Evolutionary conservation across 371 early-diverging fungal genomes (phyloP), one percentile per base, ranked within the genome.

Genomic region (Mucor indicus): DNA sequence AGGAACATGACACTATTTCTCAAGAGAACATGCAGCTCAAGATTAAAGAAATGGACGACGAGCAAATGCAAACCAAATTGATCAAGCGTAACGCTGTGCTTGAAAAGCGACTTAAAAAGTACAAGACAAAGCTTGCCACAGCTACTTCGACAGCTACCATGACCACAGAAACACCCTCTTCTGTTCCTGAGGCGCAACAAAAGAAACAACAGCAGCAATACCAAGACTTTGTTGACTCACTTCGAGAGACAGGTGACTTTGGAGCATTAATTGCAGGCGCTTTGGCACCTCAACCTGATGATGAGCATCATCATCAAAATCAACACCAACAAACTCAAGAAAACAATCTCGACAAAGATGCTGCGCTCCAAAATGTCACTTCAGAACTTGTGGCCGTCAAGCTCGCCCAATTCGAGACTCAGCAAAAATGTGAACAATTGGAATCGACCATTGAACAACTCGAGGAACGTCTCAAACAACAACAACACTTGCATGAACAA

Each of bases 1-100:
- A 70, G 48, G 83, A 83, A 22, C 75, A 81, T 37, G 58, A 70
- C 1, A 72, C 69, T 11, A 48, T 75, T 6, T 58, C 66, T 7
- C 69, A 78, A 40, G 62, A 64, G 12, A 58, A 79, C 16, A 77
- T 71, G 21, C 29, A 59, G 2, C 55, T 75, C 44, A 72, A 75
- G 40, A 68, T 79, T 69, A 69, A 64, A 21, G 74, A 77, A 49
- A 57, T 83, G 60, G 80, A 80, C 29, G 47, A 58, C 30, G 65
- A 74, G 25, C 54, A 54, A 4, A 64, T 63, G 6, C 66, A 66
- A n/a, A 30, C 36, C 16, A 62, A 65, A 40, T 42, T 74, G 3
- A 21, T 29, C 13, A 67, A 70, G 17, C 64, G 69, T 11, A 69
- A 67, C 23, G 46, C 64, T 0, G 40, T 46, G 0, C 49, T 75